Conservation (phyloP, 345 rosid genomes). For the Salix dunnii region DNA sequence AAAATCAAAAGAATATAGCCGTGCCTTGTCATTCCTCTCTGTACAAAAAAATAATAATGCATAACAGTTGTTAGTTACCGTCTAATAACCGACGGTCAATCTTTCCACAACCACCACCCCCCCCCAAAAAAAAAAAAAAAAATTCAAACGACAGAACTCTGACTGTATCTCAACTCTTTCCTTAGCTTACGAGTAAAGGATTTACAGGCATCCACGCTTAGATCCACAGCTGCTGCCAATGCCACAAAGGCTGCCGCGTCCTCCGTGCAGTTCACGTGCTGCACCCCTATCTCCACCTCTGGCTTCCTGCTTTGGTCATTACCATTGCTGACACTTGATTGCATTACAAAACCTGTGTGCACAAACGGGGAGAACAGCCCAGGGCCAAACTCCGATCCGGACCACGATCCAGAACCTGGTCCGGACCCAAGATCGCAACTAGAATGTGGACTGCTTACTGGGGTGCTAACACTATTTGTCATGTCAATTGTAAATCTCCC, state of each 20-base stretch:
- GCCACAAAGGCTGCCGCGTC: slow-evolving; percentile 96
- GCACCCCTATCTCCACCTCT: slow-evolving; percentile 80
- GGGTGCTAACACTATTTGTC: slow-evolving; percentile 53
- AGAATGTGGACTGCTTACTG: slow-evolving; percentile 65
- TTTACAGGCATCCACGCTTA: slow-evolving; percentile 87
- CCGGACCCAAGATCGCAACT: slow-evolving; percentile 80
- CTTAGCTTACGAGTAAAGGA: slow-evolving; percentile 77
- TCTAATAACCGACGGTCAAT: neutral
- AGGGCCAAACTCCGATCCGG: slow-evolving; percentile 62
- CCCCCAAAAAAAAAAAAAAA: too few species aligned
- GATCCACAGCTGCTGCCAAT: slow-evolving; percentile 90
- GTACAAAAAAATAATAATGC: slow-evolving; percentile 15
- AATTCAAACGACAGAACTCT: slow-evolving; percentile 49
- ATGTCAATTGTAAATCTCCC: slow-evolving; percentile 77
- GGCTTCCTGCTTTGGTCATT: slow-evolving; percentile 49
- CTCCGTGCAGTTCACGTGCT: slow-evolving; percentile 95
- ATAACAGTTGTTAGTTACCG: slow-evolving; percentile 21
- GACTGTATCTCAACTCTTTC: slow-evolving; percentile 70
- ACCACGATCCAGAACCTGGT: slow-evolving; percentile 39
- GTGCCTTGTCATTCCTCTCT: slow-evolving; percentile 25
- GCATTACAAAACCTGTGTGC: slow-evolving; percentile 80
- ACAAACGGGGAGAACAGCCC: slow-evolving; percentile 25
- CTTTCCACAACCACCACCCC: too few species aligned
- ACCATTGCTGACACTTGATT: slow-evolving; percentile 63
- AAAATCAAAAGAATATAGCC: neutral